phyloP scores from a whole-genome alignment of 208 protist genomes.

The Acanthamoeba castellanii region DNA sequence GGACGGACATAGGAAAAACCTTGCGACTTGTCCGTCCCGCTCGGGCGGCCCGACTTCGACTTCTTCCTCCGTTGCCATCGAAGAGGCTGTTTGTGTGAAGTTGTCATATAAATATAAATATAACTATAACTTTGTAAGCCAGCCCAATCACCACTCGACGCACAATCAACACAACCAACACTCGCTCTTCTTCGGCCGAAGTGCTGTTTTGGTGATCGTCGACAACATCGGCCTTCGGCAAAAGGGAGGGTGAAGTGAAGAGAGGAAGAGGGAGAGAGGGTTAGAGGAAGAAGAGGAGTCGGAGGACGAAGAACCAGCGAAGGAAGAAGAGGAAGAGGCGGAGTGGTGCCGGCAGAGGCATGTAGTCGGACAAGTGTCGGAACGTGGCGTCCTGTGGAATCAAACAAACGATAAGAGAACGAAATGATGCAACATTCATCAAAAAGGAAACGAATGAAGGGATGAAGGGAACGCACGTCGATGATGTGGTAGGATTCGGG shows the following conservation, averaged over 20 bases:
- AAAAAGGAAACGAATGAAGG: not conserved
- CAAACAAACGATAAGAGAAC: not conserved
- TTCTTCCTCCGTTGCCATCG: not conserved
- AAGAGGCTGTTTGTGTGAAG: not conserved
- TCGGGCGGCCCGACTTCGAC: not conserved
- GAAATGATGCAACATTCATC: no score
- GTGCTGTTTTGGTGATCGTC: no score
- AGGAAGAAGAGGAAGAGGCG: constrained; percentile 26
- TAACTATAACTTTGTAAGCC: no score
- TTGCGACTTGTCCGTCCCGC: not conserved
- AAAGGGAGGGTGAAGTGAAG: not conserved
- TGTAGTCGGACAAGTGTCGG: not conserved
- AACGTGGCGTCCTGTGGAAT: not conserved
- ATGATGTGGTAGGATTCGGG: not conserved
- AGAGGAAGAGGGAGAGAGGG: not conserved
- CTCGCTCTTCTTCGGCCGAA: no score
- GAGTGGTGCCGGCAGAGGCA: not conserved
- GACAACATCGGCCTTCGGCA: no score
- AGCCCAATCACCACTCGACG: no score
- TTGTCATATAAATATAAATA: not conserved
- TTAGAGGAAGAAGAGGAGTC: constrained; percentile 3
- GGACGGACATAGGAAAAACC: constrained; percentile 2
- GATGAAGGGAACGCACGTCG: not conserved
- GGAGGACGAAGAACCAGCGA: constrained; percentile 5
- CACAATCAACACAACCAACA: no score